Evolutionary conservation across 768 basidiomycete species (phyloP).

Genomic region (Podaxis sp.): DNA sequence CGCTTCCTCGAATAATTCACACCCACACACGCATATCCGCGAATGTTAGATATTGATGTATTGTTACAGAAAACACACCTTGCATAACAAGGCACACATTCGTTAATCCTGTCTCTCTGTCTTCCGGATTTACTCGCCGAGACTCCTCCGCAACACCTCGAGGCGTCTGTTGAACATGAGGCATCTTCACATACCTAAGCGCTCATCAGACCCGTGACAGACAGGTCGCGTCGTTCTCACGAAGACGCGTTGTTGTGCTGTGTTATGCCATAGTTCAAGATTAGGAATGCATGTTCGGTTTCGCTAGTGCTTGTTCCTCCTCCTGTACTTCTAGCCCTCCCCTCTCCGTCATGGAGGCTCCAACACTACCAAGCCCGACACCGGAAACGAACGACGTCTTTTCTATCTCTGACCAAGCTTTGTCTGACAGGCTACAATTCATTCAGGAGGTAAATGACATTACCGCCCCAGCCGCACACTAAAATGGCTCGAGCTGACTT

Average conservation of each 20-base stretch:
- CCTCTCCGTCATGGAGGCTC: constrained; percentile 39
- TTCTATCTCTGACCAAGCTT: constrained; percentile 67
- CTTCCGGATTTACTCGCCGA: neutral
- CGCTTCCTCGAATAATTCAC: too few relatives aligned
- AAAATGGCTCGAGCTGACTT: neutral
- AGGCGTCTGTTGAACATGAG: neutral
- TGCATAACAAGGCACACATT: neutral
- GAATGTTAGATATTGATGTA: too few relatives aligned
- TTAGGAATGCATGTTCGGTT: constrained; percentile 13
- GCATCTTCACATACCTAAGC: neutral
- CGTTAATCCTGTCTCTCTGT: neutral
- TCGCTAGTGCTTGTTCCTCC: constrained; percentile 36
- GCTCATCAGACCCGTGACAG: constrained; percentile 5
- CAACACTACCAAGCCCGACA: constrained; percentile 25
- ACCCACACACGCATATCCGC: too few relatives aligned
- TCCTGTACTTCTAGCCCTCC: constrained; percentile 59
- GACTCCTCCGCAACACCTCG: neutral
- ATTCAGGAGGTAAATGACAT: constrained; percentile 59
- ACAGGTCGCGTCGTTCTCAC: constrained; percentile 27
- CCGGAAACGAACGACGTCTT: constrained; percentile 57
- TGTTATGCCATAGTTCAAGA: constrained; percentile 38
- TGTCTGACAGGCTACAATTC: constrained; percentile 69
- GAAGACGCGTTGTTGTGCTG: constrained; percentile 33
- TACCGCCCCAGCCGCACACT: constrained; percentile 5
- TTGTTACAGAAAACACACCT: too few relatives aligned